Evolutionary conservation across 2,329 filamentous ascomycete genomes (phyloP), one percentile per base, ranked within the genome.

Genomic region (Exophiala oligosperma): DNA sequence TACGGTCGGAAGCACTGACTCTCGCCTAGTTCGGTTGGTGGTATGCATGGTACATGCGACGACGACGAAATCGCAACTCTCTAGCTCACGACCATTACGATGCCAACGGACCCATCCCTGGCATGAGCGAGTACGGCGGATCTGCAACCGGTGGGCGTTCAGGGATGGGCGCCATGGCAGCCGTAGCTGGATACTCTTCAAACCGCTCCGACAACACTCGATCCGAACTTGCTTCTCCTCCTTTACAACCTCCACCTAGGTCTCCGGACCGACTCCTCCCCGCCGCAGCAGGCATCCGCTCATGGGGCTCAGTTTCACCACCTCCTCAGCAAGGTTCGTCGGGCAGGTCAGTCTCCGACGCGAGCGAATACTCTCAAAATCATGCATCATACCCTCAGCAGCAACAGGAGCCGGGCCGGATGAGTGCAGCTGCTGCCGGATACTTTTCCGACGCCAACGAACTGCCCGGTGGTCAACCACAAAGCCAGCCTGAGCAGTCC

Each of bases 21-120:
- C 32, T 5, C 8, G 32, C 4, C 32, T 14, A 43, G 40, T 64
- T 66, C 23, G 64, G 64, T 24, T 59, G 54, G 24, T 62, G 64
- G 56, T 66, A 63, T 43, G 59, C 56, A 35, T 65, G 64, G 64
- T 64, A 49, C 38, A 62, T 60, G 60, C 46, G 63, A 40, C 60
- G 61, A 4, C 50, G 62, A 24, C 55, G 64, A 49, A 65, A 55
- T 24, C 61, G 57, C 50, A 38, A 61, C 23, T 61, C 60, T 21
- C 55, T 64, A 23, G 54, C 46, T 26, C 52, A 40, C 26, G 64
- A 65, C 35, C 54, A 53, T 28, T 66, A 65, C 26, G 44, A 59
- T 5, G 55, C 58, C 47, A 59, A 44, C 32, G 24, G 23, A 23
- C 49, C 59, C 4, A 49, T 59, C 37, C 61, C 61, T 21, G 54